Percentiles rank a stretch among this genome's conserved stretches.
These are phyloP conservation scores for Omphalea diandra DNA, from an alignment of 441 rosid genomes.

Conservation along the genomic window DNA sequence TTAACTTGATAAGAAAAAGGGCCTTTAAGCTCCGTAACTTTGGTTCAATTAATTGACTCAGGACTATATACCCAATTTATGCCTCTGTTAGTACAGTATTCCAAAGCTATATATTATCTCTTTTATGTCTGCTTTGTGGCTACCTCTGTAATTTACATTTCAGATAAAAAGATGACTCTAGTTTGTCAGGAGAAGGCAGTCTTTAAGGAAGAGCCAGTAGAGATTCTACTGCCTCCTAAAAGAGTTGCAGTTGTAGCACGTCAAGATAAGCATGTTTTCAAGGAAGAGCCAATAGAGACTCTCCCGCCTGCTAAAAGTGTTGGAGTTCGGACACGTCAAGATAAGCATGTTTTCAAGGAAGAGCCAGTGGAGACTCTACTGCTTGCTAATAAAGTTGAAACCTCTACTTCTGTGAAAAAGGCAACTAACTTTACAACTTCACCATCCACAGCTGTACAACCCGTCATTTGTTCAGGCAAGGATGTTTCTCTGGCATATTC, in stretches of 20 bases:
- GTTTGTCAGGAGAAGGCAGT: background rate
- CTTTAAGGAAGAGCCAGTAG: no score
- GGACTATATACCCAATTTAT: background rate
- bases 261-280: background rate
- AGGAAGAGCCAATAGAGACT: no score
- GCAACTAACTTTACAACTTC: background rate
- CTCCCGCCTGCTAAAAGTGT: no score
- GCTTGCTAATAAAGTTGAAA: conserved; percentile 8
- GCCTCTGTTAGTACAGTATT: background rate
- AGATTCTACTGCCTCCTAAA: no score
- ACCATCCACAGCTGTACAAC: conserved; percentile 1
- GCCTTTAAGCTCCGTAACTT: no score
- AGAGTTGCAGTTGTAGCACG: no score
- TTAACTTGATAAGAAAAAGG: background rate
- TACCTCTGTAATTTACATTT: background rate
- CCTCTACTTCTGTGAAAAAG: no score
- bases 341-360: conserved; percentile 5
- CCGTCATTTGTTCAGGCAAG: conserved; percentile 6
- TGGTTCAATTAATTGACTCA: no score
- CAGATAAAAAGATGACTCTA: background rate
- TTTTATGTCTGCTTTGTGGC: background rate
- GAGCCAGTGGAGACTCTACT: background rate
- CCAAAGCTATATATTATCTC: background rate
- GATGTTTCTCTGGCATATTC: background rate
- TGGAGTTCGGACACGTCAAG: no score